Percentiles rank a stretch among this genome's conserved stretches.
phyloP scores from a whole-genome alignment of 2,329 filamentous ascomycete genomes.

The Alternaria atra region DNA sequence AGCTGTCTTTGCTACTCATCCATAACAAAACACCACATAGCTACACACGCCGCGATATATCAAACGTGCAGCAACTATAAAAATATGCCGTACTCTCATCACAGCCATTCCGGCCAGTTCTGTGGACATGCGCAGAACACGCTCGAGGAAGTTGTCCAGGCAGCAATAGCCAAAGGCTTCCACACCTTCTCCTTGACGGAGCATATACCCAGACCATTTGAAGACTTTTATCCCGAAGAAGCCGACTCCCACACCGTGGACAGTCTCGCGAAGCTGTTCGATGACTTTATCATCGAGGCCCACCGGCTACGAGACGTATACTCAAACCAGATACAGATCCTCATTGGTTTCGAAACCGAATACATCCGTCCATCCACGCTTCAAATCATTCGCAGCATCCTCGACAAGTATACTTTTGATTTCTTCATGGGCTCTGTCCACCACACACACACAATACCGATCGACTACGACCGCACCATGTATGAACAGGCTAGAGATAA shows the following conservation, averaged over 20 bases:
- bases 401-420: slow-evolving; percentile 73
- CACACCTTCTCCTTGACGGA: slow-evolving; percentile 88
- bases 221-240: slow-evolving; percentile 94
- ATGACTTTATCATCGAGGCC: slow-evolving; percentile 79
- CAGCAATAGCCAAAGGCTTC: slow-evolving; percentile 81
- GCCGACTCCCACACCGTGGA: slow-evolving; percentile 55
- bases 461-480: slow-evolving; percentile 79
- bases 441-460: slow-evolving; percentile 85
- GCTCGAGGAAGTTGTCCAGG: slow-evolving; percentile 82
- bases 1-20: neutral
- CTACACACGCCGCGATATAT: neutral
- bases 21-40: neutral
- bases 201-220: slow-evolving; percentile 85
- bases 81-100: slow-evolving; percentile 93
- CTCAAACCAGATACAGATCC: slow-evolving; percentile 73
- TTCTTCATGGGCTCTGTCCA: slow-evolving; percentile 95
- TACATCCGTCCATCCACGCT: slow-evolving; percentile 81
- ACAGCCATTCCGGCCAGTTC: slow-evolving; percentile 98
- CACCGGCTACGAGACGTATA: slow-evolving; percentile 75
- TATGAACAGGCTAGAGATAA: slow-evolving; percentile 70
- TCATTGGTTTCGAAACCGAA: slow-evolving; percentile 92
- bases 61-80: neutral
- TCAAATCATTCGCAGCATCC: slow-evolving; percentile 66
- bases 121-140: slow-evolving; percentile 85
- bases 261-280: slow-evolving; percentile 62